Percentiles rank a stretch among this genome's conserved stretches.
Conservation (phyloP, 306 rosid genomes). For the Cucumis melo region DNA sequence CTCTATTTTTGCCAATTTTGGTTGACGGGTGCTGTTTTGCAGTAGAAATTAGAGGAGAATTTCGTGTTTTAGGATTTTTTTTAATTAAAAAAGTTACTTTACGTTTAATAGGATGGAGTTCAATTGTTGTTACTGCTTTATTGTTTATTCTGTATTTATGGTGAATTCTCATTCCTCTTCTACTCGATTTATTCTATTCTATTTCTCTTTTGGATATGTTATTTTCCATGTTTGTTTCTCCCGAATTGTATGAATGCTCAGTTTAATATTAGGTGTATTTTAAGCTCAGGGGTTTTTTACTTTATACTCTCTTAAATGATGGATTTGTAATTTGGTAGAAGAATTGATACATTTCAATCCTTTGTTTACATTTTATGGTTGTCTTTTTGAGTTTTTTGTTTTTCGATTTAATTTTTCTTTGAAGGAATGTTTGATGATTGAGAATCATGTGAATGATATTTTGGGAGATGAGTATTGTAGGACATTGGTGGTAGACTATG, state of each 20-base stretch:
- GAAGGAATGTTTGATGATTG: not conserved
- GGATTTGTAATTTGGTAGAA: not conserved
- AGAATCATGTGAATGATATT: not conserved
- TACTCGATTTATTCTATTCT: not conserved
- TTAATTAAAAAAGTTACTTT: not conserved
- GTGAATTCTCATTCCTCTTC: not conserved
- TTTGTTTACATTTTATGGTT: not conserved
- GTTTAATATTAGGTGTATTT: not conserved
- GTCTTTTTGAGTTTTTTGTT: not conserved
- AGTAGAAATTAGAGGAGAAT: not conserved
- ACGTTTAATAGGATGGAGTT: not conserved
- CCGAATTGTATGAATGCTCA: not conserved
- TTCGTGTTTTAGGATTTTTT: not conserved
- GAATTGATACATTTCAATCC: not conserved
- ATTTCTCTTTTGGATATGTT: not conserved
- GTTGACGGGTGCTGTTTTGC: not conserved
- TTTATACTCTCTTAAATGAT: not conserved
- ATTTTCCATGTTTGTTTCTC: not conserved
- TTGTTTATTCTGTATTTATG: not conserved
- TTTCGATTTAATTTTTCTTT: not conserved
- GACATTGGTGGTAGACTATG: not conserved
- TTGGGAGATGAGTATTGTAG: not conserved
- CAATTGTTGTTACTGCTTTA: not conserved
- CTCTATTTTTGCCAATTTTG: not conserved
- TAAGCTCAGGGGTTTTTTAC: not conserved